Evolutionary conservation across 306 rosid genomes (phyloP), one percentile per base, ranked within the genome.

Genomic region (Vigna reflexopilosa): DNA sequence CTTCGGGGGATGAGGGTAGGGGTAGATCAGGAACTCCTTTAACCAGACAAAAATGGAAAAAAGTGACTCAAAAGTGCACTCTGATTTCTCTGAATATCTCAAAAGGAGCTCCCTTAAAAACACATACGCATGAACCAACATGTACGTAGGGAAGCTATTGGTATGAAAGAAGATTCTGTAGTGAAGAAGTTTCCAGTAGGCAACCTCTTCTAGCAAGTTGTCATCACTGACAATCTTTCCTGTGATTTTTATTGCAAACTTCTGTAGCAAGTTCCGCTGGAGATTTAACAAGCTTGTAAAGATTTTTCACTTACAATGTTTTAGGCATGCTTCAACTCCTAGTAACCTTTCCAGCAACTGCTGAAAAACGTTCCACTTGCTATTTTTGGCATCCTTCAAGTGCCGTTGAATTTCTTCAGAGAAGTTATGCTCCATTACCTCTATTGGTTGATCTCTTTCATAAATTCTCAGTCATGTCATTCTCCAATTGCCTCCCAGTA

Each of bases 51-150:
- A 9, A 50, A 64, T 2, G 10, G 3, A 9, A 76, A 20, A 19
- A 6, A 67, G 15, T 0, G 9, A 17, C 32, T 76, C 16, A 48
- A 15, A 36, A 15, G 17, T 36, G 73, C 17, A 36, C 55, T 76
- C 28, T 9, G 0, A 20, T 76, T 42, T 9, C 80, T 61, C 7
- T 26, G 22, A 19, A 64, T 36, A 38, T 62, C 30, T 47, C 51
- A 49, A 38, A 32, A 49, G 56, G 32, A 24, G 10, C 40, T 10
- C 32, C 44, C 67, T 52, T 77, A 66, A 45, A 20, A 72, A 56
- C 10, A 17, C 50, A 48, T n/a, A 15, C 6, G 10, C 11, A 67
- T 54, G 69, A 40, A 54, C 45, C 47, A 15, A 34, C 38, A 19
- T 49, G 14, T 17, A 40, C 66, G 56, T 3, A 38, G 1, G 57